Base-by-base conservation (phyloP, 768 basidiomycete species). In the Hericium coralloides region DNA sequence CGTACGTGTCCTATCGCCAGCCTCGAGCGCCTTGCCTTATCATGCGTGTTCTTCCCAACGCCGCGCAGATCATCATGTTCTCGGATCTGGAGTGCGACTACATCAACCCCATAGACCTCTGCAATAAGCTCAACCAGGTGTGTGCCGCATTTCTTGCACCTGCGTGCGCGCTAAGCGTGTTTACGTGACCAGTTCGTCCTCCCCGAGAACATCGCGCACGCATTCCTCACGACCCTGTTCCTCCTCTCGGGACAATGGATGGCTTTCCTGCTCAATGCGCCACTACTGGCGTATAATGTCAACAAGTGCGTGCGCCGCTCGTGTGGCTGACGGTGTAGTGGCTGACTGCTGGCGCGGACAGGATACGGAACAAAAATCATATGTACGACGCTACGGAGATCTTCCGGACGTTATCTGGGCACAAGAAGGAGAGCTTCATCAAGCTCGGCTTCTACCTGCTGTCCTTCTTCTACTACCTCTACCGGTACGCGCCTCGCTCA, bases 301-400 rank as follows among this genome's bases (percentile, higher is more conserved):
- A 94, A 98, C 78, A 99, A 98, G 95, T 91, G 67, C 70, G 89
- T 23, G 38, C 38, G 20, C 41, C 45, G 22, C 23, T 8, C 12
- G 31, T 6, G 31, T 31, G 31, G 31, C 31, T 7, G 31, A 31
- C 31, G 4, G 4, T 31, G 31, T 31, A 9, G 31, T 31, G 31
- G 31, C 31, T 18, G 56, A 22, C 23, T 36, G n/a, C 36, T 31
- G 36, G 12, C 48, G 25, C 39, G 49, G 6, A 39, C 67, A 97
- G 94, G 74, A 93, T 98, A 69, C 82, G 87, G 63, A 85, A 85
- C 70, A 92, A 92, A 68, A 87, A 87, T 67, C 95, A 98, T 74
- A 95, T 98, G 92, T 98, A 97, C 68, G 97, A 99, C 68, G 97
- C 97, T 55, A 98, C 95, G 22, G 97, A 99, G 75, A 99, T 98